phyloP scores from a whole-genome alignment of 257 asterid species.

The Mentha longifolia region DNA sequence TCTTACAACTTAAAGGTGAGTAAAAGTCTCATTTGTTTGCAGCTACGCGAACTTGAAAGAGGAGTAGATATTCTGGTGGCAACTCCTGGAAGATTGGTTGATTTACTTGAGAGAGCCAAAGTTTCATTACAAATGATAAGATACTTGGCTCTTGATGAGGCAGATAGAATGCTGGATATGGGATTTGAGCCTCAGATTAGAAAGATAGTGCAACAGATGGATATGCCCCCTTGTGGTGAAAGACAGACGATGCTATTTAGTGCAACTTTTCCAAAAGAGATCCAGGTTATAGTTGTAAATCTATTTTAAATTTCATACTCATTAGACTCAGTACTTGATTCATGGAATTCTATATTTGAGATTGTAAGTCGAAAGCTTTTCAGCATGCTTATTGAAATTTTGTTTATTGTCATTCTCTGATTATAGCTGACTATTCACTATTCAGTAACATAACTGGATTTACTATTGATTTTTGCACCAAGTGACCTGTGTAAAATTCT shows the following conservation, averaged over 20 bases:
- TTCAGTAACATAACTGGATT: not conserved
- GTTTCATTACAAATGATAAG: constrained; percentile 79
- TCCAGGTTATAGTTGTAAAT: constrained; percentile 59
- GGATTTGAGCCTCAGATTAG: constrained; percentile 97
- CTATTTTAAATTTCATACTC: constrained; percentile 21
- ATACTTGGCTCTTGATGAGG: constrained; percentile 94
- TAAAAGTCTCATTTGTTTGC: constrained; percentile 33
- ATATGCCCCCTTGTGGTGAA: constrained; percentile 87
- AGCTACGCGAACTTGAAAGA: constrained; percentile 91
- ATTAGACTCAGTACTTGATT: not conserved
- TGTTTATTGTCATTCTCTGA: not conserved
- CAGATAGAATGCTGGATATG: constrained; percentile 96
- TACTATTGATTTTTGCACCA: not conserved
- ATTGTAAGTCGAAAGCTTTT: not conserved
- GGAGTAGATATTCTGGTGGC: constrained; percentile 98
- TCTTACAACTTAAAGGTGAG: constrained; percentile 24
- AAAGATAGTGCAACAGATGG: constrained; percentile 92
- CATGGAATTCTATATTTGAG: not conserved
- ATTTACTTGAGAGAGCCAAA: constrained; percentile 89
- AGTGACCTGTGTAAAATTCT: not conserved
- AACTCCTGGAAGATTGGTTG: constrained; percentile 95
- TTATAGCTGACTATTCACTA: not conserved
- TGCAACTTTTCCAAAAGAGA: constrained; percentile 91
- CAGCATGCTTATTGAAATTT: not conserved
- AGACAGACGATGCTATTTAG: constrained; percentile 93